Base-by-base conservation (phyloP, 139 green algal species). In the Edaphochlamys debaryana region DNA sequence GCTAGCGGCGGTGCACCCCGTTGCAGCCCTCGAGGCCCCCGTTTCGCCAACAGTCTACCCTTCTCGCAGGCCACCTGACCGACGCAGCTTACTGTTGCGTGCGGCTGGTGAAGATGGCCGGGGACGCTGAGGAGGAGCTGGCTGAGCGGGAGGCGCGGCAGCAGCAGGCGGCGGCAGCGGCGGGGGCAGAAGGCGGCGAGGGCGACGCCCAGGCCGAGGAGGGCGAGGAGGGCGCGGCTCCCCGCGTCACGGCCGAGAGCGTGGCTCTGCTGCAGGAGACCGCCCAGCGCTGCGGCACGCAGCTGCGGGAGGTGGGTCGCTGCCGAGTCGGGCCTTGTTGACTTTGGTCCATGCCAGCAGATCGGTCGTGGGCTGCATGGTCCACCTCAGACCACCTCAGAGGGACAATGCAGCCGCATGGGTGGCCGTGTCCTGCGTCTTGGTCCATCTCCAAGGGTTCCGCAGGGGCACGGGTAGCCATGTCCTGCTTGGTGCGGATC, bases 41-140 rank as follows among this genome's bases (percentile, higher is more conserved):
- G n/a, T n/a, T n/a, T n/a, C n/a, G n/a, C n/a, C n/a, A n/a, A n/a
- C 52, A 17, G 20, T 60, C 52, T 60, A 29, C 17, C 52, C 17
- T 60, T 60, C 52, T 20, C 19, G 60, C 60, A 81, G 75, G 75
- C 75, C 29, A 41, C 4, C 60, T 81, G 0, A 63, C 75, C 15
- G 75, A 81, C 17, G 58, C 75, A 20, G 75, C 75, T 7, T 81
- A 71, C 38, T 81, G 75, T 30, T 71, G 60, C 58, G 75, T 81
- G 41, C 40, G 32, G 32, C 62, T 81, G 48, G 60, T 20, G 20
- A 81, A 81, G 75, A 71, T 62, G 60, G 75, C 60, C 0, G 19
- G 62, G 60, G 75, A 81, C 75, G 75, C 75, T 17, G 75, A 81
- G 60, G 75, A 81, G 75, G 75, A 71, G 60, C 75, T 81, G 40